These are phyloP conservation scores for Beauveria varroae DNA, from an alignment of 2,329 filamentous ascomycete genomes.

Conservation along the genomic window DNA sequence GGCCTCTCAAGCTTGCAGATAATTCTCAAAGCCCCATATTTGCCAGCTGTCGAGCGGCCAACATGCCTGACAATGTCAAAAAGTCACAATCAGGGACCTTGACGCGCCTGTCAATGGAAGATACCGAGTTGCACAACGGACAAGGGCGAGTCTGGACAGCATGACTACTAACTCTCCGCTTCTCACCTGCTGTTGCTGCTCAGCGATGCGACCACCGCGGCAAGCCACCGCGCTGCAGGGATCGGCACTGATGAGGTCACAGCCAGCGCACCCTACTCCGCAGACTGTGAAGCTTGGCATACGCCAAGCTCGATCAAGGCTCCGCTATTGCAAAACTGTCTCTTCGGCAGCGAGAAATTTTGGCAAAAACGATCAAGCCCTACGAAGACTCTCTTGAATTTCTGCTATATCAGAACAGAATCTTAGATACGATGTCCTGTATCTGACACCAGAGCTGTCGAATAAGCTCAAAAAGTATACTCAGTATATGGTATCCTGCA, in stretches of 20 bases:
- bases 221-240: not conserved
- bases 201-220: not conserved
- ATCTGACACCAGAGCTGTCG: too few relatives aligned
- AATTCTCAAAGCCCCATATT: too few relatives aligned
- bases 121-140: not conserved
- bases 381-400: too few relatives aligned
- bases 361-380: too few relatives aligned
- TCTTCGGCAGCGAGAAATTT: too few relatives aligned
- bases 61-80: not conserved
- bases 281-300: not conserved
- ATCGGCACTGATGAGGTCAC: slow-evolving; percentile 4
- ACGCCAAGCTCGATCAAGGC: not conserved
- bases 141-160: not conserved
- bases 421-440: too few relatives aligned
- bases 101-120: not conserved
- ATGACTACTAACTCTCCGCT: not conserved
- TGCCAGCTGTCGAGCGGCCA: too few relatives aligned
- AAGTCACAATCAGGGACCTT: not conserved
- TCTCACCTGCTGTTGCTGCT: not conserved
- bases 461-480: too few relatives aligned
- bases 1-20: too few relatives aligned
- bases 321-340: too few relatives aligned
- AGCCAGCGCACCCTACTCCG: not conserved
- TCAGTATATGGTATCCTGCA: too few relatives aligned
- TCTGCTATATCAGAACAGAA: too few relatives aligned